Percentiles rank a stretch among this genome's conserved stretches.
These are phyloP conservation scores for Pterocarpus macrocarpus DNA, from an alignment of 306 rosid genomes.

Conservation along the genomic window DNA sequence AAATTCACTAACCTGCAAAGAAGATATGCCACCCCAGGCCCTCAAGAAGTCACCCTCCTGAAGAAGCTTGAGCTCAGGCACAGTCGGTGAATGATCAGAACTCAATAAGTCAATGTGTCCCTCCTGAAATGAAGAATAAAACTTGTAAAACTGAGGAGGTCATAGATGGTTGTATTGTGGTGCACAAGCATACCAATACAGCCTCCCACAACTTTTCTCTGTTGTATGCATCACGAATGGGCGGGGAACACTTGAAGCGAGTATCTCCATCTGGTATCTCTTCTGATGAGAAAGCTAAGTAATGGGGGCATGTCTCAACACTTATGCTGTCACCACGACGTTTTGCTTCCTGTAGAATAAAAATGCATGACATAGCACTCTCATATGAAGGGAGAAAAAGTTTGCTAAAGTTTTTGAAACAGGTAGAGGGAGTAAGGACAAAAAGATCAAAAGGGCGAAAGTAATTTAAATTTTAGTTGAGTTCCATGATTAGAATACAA, in stretches of 20 bases:
- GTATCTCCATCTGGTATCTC: conserved; percentile 85
- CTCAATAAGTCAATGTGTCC: conserved; percentile 85
- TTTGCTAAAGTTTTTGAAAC: conserved; percentile 6
- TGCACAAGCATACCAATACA: conserved; percentile 61
- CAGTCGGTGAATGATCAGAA: conserved; percentile 93
- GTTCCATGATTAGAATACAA: no score
- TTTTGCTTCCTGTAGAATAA: conserved; percentile 77
- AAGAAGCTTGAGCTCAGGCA: conserved; percentile 87
- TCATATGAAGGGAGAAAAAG: conserved; percentile 14
- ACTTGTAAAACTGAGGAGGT: conserved; percentile 1
- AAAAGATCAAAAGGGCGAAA: neutral
- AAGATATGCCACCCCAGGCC: conserved; percentile 98
- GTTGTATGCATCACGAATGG: conserved; percentile 83
- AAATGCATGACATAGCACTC: conserved; percentile 40
- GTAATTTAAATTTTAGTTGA: no score
- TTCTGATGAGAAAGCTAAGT: conserved; percentile 84
- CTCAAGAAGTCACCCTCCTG: conserved; percentile 82
- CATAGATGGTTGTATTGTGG: conserved; percentile 6
- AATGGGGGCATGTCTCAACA: conserved; percentile 94
- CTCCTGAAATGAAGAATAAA: conserved; percentile 59
- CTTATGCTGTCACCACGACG: conserved; percentile 77
- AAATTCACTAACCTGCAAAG: conserved; percentile 75
- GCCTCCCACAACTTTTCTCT: conserved; percentile 86
- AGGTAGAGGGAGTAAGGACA: neutral
- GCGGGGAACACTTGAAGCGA: conserved; percentile 96